phyloP scores from a whole-genome alignment of 2,329 filamentous ascomycete genomes.

The Colletotrichum tofieldiae region DNA sequence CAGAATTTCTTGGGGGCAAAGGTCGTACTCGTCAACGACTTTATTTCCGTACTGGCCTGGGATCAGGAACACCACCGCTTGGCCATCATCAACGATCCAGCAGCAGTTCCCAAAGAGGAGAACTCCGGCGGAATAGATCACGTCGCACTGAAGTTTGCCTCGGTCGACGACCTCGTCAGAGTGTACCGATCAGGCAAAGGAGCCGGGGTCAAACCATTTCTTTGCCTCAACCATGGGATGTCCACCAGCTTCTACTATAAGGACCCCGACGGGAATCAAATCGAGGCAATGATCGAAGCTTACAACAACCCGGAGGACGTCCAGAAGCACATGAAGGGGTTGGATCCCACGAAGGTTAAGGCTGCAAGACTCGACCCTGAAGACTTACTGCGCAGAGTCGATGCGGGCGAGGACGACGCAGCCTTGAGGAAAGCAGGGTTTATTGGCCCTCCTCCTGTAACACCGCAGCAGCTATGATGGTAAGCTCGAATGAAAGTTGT shows the following conservation, averaged over 20 bases:
- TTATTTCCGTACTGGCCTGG: conserved; percentile 57
- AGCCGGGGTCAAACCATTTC: conserved; percentile 55
- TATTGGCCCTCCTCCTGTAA: background rate
- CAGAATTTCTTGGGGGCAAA: conserved; percentile 53
- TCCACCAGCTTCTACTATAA: conserved; percentile 63
- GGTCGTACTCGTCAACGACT: conserved; percentile 46
- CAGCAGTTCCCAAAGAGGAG: conserved; percentile 43
- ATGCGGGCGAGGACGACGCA: conserved; percentile 4
- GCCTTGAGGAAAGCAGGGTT: conserved; percentile 6
- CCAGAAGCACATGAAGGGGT: conserved; percentile 54
- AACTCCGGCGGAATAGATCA: conserved; percentile 56
- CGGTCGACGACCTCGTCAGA: conserved; percentile 52
- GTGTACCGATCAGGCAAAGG: conserved; percentile 56
- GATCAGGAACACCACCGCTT: conserved; percentile 65
- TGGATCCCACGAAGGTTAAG: conserved; percentile 52
- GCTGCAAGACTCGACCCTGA: background rate
- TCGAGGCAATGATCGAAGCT: conserved; percentile 64
- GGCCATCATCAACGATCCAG: conserved; percentile 53
- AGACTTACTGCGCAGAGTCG: conserved; percentile 4
- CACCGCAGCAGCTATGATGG: no score
- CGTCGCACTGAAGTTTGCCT: conserved; percentile 58
- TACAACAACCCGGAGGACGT: conserved; percentile 56
- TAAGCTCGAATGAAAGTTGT: accelerated
- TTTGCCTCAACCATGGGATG: conserved; percentile 63
- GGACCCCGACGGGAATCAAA: conserved; percentile 63